Evolutionary conservation across 2,329 filamentous ascomycete species (phyloP).

Genomic region (Aquanectria penicillioides): DNA sequence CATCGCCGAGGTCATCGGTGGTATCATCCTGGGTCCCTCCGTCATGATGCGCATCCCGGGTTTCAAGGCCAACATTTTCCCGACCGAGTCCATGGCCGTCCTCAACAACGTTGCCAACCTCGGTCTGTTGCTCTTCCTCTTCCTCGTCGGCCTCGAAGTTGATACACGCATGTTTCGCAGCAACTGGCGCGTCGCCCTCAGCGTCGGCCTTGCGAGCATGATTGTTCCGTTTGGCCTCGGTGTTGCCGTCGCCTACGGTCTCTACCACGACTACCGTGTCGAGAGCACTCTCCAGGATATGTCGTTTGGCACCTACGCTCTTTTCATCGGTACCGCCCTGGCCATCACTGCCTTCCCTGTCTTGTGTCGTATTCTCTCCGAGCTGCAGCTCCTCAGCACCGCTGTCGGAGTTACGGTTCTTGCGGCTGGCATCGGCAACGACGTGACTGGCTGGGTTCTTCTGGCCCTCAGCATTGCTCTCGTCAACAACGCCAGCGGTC

Average conservation of each 20-base stretch:
- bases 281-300: slow-evolving; percentile 54
- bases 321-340: slow-evolving; percentile 91
- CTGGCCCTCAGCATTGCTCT: slow-evolving; percentile 92
- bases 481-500: slow-evolving; percentile 84
- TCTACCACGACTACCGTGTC: slow-evolving; percentile 77
- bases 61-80: slow-evolving; percentile 82
- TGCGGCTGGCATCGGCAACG: slow-evolving; percentile 91
- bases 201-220: slow-evolving; percentile 84
- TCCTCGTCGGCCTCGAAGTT: slow-evolving; percentile 88
- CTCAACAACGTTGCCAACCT: slow-evolving; percentile 83
- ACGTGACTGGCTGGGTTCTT: slow-evolving; percentile 81
- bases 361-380: slow-evolving; percentile 90
- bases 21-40: slow-evolving; percentile 85
- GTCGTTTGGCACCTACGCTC: slow-evolving; percentile 64
- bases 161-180: slow-evolving; percentile 79
- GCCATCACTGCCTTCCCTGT: slow-evolving; percentile 94
- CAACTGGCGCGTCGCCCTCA: slow-evolving; percentile 84
- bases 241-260: slow-evolving; percentile 80
- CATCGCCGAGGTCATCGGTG: slow-evolving; percentile 87
- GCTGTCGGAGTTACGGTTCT: slow-evolving; percentile 89
- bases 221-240: slow-evolving; percentile 84
- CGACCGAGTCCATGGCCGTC: slow-evolving; percentile 76
- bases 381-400: slow-evolving; percentile 85
- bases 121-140: slow-evolving; percentile 85
- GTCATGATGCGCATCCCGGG: slow-evolving; percentile 87